phyloP scores from a whole-genome alignment of 2,329 filamentous ascomycete species.

The Epichloe uncinata region DNA sequence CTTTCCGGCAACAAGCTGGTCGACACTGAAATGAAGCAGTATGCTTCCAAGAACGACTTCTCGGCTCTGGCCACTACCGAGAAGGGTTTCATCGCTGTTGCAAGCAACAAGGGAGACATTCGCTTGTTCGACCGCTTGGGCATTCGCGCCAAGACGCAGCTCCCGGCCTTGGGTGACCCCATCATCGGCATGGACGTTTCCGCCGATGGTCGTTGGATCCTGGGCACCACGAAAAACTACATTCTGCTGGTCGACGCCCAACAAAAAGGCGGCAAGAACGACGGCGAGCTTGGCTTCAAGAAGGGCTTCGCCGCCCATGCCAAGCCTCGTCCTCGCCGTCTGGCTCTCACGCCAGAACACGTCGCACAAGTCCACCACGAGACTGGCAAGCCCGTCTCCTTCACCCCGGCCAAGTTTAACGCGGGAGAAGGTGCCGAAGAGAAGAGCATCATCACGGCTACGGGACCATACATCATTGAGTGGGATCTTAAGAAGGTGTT shows the following conservation, averaged over 20 bases:
- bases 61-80: slow-evolving; percentile 88
- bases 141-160: slow-evolving; percentile 94
- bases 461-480: slow-evolving; percentile 90
- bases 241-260: slow-evolving; percentile 83
- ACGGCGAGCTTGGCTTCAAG: slow-evolving; percentile 96
- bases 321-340: slow-evolving; percentile 84
- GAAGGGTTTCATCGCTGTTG: slow-evolving; percentile 92
- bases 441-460: slow-evolving; percentile 92
- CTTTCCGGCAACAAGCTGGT: slow-evolving; percentile 85
- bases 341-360: slow-evolving; percentile 79
- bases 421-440: slow-evolving; percentile 68
- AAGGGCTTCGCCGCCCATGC: slow-evolving; percentile 81
- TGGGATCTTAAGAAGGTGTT: slow-evolving; percentile 92
- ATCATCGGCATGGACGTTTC: slow-evolving; percentile 93
- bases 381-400: slow-evolving; percentile 72
- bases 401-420: slow-evolving; percentile 91
- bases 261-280: slow-evolving; percentile 84
- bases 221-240: slow-evolving; percentile 90
- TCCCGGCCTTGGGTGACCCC: slow-evolving; percentile 86
- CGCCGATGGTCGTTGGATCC: slow-evolving; percentile 88
- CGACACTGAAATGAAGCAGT: slow-evolving; percentile 87
- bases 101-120: slow-evolving; percentile 92
- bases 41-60: slow-evolving; percentile 93
- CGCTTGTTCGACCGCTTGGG: slow-evolving; percentile 92
- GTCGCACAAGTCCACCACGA: slow-evolving; percentile 97